Conservation (phyloP, 192 early-diverging fungal genomes). For the Coemansia sp. region DNA sequence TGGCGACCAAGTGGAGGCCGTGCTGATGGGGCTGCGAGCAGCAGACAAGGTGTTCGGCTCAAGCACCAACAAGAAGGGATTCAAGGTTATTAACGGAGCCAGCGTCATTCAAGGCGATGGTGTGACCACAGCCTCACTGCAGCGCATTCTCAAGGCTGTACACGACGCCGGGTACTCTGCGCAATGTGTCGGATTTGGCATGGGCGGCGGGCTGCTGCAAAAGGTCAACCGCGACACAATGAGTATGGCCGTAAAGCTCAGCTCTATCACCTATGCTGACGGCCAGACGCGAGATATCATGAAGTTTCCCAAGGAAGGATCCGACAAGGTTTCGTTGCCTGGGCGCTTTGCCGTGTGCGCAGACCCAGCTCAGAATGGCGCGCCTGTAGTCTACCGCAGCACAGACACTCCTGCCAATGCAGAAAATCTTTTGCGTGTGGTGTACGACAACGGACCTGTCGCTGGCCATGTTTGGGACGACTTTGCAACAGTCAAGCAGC, state of each 20-base stretch:
- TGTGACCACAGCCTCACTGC: constrained; percentile 55
- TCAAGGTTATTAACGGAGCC: constrained; percentile 65
- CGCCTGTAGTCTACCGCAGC: constrained; percentile 25
- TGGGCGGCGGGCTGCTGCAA: constrained; percentile 83
- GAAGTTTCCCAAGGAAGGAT: constrained; percentile 78
- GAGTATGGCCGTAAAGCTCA: constrained; percentile 83
- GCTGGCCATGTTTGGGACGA: constrained; percentile 49
- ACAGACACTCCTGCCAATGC: constrained; percentile 14
- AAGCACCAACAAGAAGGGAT: constrained; percentile 69
- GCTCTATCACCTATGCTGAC: constrained; percentile 61
- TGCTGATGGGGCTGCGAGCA: constrained; percentile 66
- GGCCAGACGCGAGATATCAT: constrained; percentile 70
- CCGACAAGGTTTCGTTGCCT: constrained; percentile 70
- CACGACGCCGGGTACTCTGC: constrained; percentile 61
- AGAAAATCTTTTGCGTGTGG: constrained; percentile 52
- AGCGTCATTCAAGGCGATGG: constrained; percentile 86
- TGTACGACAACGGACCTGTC: constrained; percentile 61
- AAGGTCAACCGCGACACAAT: constrained; percentile 83
- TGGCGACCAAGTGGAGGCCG: constrained; percentile 74
- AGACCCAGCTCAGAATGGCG: constrained; percentile 22
- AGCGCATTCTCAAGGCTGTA: constrained; percentile 56
- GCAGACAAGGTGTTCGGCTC: constrained; percentile 71
- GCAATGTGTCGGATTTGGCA: constrained; percentile 74
- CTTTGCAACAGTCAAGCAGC: constrained; percentile 56
- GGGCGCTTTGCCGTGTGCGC: constrained; percentile 50